Evolutionary conservation across 108 stramenopile species (phyloP), one percentile per base, ranked within the genome.

Genomic region (Cylindrotheca closterium): DNA sequence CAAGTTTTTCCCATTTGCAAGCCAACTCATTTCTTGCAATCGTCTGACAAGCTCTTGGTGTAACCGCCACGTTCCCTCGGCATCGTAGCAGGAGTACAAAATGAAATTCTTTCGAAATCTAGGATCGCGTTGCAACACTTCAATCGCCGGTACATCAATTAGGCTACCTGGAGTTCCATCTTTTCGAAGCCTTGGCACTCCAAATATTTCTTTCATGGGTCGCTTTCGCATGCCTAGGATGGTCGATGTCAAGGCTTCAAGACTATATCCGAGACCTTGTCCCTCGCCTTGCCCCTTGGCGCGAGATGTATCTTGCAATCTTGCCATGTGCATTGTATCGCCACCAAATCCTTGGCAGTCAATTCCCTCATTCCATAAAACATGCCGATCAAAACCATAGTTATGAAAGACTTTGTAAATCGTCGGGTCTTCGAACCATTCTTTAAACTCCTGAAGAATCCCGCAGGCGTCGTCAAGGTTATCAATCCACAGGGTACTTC

Each of bases 301-400:
- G 29, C 94, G 70, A 17, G 78, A 67, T 12, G 97, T 91, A 73
- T 96, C 88, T 66, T 94, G 79, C 62, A 98, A 71, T 29, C 99
- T 72, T 37, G 97, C 99, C 99, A 99, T 99, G 89, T 99, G 99
- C 96, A 99, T 96, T 22, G 99, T 99, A 77, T 99, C 99, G 5
- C 96, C 99, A 19, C 77, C 87, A 58, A 97, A 90, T 3, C 96
- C 96, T 24, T 60, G 65, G 7, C 81, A 82, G 67, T 93, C 74
- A 65, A 98, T 95, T 0, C 92, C 96, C 55, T 91, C 86, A 65
- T 99, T 99, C 82, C 75, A 94, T 73, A 99, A 73, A 17, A 99
- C 97, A 73, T 99, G 99, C 25, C 97, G 77, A 91, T 99, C 99
- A 68, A 99, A 99, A 1, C 96, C 96, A 65, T 96, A 97, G 75